These are phyloP conservation scores for Podaxis carcinomalis DNA, from an alignment of 768 basidiomycete genomes.

Conservation along the genomic window DNA sequence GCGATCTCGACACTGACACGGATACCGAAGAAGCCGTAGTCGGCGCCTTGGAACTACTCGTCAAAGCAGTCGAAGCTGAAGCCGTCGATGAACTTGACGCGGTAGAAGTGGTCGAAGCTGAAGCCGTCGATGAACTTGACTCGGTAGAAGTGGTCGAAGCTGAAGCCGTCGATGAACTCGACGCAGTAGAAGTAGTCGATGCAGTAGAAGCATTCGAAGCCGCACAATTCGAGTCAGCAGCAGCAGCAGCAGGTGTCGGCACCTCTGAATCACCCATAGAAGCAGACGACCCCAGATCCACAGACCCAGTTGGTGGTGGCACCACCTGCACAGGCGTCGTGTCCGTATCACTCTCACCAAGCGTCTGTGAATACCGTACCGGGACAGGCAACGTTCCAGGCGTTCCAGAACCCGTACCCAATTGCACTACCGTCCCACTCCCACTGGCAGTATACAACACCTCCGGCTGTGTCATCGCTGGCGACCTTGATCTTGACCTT, in stretches of 20 bases:
- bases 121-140: not conserved
- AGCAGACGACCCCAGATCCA: too few relatives aligned
- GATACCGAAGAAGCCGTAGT: not conserved
- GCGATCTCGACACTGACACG: not conserved
- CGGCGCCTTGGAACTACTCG: too few relatives aligned
- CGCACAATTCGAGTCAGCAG: conserved; percentile 1
- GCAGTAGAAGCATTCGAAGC: conserved; percentile 16
- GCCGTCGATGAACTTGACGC: not conserved
- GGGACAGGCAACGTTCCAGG: too few relatives aligned
- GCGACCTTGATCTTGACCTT: conserved; percentile 44
- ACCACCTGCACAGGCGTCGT: not conserved
- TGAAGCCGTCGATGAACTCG: not conserved
- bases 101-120: not conserved
- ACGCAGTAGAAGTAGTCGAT: not conserved
- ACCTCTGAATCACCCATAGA: not conserved
- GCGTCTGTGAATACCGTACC: not conserved
- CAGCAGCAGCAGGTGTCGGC: too few relatives aligned
- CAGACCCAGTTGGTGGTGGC: too few relatives aligned
- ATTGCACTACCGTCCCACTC: not conserved
- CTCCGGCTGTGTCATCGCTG: conserved; percentile 20
- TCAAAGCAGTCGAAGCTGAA: not conserved
- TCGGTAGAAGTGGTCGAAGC: not conserved
- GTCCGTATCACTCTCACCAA: not conserved
- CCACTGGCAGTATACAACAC: conserved; percentile 7
- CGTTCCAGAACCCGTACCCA: too few relatives aligned